A percentile compares a stretch with the other conserved stretches of the same genome.
Evolutionary conservation across 306 rosid species (phyloP).

Genomic region (Betula pendula): DNA sequence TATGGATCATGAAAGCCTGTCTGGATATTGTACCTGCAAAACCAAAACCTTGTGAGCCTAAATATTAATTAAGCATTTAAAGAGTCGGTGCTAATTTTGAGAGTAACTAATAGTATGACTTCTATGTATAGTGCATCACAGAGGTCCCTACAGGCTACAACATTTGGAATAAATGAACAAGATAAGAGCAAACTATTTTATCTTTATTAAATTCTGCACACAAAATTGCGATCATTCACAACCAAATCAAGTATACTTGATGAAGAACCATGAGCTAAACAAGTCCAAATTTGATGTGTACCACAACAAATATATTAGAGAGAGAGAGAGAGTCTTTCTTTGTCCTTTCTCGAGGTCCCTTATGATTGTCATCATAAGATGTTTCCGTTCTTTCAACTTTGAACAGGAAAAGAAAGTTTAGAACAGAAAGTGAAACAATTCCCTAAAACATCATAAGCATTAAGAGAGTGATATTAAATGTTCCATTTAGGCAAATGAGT

Average conservation of each 20-base stretch:
- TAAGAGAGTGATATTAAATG: background rate
- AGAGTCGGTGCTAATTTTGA: conserved; percentile 11
- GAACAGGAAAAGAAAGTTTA: background rate
- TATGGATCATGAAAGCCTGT: conserved; percentile 60
- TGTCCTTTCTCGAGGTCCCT: background rate
- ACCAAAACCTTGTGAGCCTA: conserved; percentile 28
- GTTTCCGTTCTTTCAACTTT: background rate
- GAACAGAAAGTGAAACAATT: background rate
- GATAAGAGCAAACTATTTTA: background rate
- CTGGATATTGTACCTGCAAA: conserved; percentile 77
- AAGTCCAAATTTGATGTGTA: background rate
- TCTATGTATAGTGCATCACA: background rate
- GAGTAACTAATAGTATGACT: conserved; percentile 8
- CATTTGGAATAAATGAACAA: background rate
- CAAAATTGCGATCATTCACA: too few relatives aligned
- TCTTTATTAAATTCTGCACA: background rate
- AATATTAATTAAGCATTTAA: background rate
- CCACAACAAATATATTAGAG: background rate
- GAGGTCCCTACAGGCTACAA: background rate
- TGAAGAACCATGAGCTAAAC: background rate
- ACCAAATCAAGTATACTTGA: background rate
- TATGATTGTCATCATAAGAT: background rate
- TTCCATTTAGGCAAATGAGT: background rate
- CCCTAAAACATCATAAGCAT: background rate
- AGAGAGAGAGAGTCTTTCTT: background rate